Base-by-base conservation (phyloP, 106 monocot species). In the Hemerocallis citrina region DNA sequence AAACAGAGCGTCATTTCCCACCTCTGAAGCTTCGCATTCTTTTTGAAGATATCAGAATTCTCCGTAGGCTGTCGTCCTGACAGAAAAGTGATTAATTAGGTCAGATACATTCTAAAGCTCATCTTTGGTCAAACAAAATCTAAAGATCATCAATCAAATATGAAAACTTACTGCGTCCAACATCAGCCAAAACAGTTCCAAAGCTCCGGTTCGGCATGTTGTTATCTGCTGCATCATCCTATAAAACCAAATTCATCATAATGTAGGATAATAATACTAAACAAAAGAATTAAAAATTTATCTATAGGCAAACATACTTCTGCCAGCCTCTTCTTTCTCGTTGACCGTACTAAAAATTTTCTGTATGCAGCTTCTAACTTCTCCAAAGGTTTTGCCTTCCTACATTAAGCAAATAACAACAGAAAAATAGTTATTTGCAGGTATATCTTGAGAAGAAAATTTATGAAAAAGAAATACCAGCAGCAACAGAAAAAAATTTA, bases 351-450 rank as follows among this genome's bases (percentile, higher is more conserved):
- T 45, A 96, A 65, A 65, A 96, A 96, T 50, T 79, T 74, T 46
- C 66, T 73, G 69, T 91, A 87, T 27, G 57, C 68, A 34, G 71
- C 75, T 79, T 90, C 78, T 59, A 87, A 72, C 68, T 79, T 91
- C 43, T 79, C 72, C 37, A 79, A 11, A n/a, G 87, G 81, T 51
- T 67, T 59, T 58, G 84, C 88, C 27, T 79, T 91, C 72, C 96
- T 98, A 40, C 8, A 8, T 31, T 36, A 48, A 11, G 29, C 44
- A 30, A 56, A n/a, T n/a, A 1, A 6, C 27, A 52, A 43, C 55
- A 54, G n/a, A 0, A 2, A 43, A 38, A 45, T n/a, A 46, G 9
- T 62, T 16, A 51, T 17, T 34, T 47, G 5, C 29, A 29, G n/a
- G 1, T n/a, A n/a, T n/a, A n/a, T n/a, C n/a, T n/a, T n/a, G n/a